Percentiles rank a stretch among this genome's conserved stretches.
Conservation (phyloP, 257 asterid genomes). For the Buddleja alternifolia region DNA sequence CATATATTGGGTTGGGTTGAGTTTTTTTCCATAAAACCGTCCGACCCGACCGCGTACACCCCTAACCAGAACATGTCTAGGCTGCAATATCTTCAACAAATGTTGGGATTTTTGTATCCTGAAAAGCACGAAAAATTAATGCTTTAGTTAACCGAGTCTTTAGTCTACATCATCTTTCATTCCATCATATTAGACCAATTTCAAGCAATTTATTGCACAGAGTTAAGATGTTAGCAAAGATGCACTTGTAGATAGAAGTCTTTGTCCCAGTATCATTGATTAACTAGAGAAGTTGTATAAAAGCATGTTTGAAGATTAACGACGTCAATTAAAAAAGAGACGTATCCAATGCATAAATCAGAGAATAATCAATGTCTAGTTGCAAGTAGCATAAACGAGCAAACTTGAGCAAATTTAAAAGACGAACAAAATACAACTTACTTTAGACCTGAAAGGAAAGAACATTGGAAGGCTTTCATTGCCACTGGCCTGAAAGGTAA, state of each 20-base stretch:
- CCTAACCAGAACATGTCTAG: conserved; percentile 79
- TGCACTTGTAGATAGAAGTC: not conserved
- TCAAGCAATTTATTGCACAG: not conserved
- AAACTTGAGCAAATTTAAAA: not conserved
- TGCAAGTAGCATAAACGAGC: not conserved
- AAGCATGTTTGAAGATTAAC: not conserved
- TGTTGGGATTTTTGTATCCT: conserved; percentile 54
- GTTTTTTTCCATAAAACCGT: too few species aligned
- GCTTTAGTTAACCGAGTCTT: not conserved
- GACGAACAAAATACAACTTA: conserved; percentile 36
- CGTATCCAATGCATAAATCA: not conserved
- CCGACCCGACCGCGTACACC: too few species aligned
- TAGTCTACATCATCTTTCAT: not conserved
- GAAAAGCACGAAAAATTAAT: conserved; percentile 18
- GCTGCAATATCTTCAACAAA: conserved; percentile 65
- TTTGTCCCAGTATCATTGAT: not conserved
- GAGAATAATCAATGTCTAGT: not conserved
- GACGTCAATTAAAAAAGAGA: conserved; percentile 4
- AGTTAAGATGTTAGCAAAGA: not conserved
- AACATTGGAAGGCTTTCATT: conserved; percentile 84
- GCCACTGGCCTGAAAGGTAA: conserved; percentile 77
- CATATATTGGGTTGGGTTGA: too few species aligned
- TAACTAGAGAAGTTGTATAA: conserved; percentile 5
- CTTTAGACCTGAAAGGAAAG: conserved; percentile 80
- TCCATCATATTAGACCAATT: not conserved